Evolutionary conservation across 768 basidiomycete genomes (phyloP), one percentile per base, ranked within the genome.

Genomic region (Antrodiella citrinella): DNA sequence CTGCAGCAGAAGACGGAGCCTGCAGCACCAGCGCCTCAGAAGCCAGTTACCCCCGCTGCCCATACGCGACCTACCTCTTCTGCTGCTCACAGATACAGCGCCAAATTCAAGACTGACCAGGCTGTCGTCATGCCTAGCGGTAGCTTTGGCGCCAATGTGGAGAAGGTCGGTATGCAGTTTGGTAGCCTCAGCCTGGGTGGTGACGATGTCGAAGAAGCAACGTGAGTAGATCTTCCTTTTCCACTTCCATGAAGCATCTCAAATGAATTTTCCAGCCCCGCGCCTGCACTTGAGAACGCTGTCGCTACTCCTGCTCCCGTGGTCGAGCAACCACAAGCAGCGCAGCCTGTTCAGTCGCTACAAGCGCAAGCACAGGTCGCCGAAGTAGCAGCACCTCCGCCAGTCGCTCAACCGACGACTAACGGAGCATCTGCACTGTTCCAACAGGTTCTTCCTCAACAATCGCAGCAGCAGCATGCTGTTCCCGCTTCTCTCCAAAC

Each of bases 101-200:
- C 78, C 26, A 79, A 80, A 47, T 82, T 83, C 70, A 90, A 89
- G 71, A 76, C 75, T 3, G 85, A 90, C 53, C 84, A 87, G 51
- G 80, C 89, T 30, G 90, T 91, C 15, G 82, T 91, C 50, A 82
- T 91, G 78, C 87, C 89, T 1, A 75, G 76, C 26, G 70, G 68
- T 41, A 79, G 76, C 47, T 84, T 84, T 63, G 76, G 78, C 24
- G 59, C 76, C 26, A 74, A 74, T 15, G 62, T 86, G 20, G 88
- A 90, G 61, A 90, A 87, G 62, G 70, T 91, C 47, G 89, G 89
- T 45, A 90, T 92, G 89, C 88, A 91, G 60, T 92, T 92, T 61
- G 89, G 89, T 46, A 91, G 87, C 64, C 67, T 91, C 58, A 86
- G 80, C 64, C 73, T 92, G 26, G 80, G 80, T 26, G 85, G 82